Evolutionary conservation across 192 early-diverging fungal species (phyloP).

Genomic region (Anaeromyces robustus): DNA sequence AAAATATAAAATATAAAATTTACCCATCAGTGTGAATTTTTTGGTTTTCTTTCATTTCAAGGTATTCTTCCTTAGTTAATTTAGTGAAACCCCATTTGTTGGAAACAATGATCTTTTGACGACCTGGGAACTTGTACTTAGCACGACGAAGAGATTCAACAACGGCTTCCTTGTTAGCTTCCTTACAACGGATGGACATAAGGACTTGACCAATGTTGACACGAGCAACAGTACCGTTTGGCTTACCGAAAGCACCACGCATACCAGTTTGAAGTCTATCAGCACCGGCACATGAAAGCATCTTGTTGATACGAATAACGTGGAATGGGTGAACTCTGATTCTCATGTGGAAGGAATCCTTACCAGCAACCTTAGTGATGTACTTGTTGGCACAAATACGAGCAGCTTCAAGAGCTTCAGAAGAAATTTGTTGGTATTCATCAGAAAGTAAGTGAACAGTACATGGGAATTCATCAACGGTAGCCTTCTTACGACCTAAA

Average conservation of each 20-base stretch:
- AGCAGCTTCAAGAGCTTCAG: constrained; percentile 94
- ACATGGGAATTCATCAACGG: constrained; percentile 94
- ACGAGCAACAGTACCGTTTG: constrained; percentile 85
- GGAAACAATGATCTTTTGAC: constrained; percentile 96
- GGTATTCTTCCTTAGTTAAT: constrained; percentile 79
- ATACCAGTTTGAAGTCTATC: constrained; percentile 98
- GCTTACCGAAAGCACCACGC: constrained; percentile 98
- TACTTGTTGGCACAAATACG: constrained; percentile 98
- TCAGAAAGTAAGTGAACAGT: constrained; percentile 90
- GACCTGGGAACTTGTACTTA: constrained; percentile 99
- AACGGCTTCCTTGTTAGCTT: constrained; percentile 79
- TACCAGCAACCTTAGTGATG: constrained; percentile 88
- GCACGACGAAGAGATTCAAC: constrained; percentile 82
- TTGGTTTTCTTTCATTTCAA: background rate
- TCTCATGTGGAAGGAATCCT: constrained; percentile 99
- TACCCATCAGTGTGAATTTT: too few relatives aligned
- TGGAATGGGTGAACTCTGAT: constrained; percentile 98
- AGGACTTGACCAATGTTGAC: constrained; percentile 97
- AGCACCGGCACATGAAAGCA: constrained; percentile 98
- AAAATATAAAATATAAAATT: too few relatives aligned
- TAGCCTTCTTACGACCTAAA: constrained; percentile 91
- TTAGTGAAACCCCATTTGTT: constrained; percentile 99
- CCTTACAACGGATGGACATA: constrained; percentile 90
- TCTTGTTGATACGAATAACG: constrained; percentile 99
- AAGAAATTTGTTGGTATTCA: constrained; percentile 97